Evolutionary conservation across 192 early-diverging fungal genomes (phyloP), one percentile per base, ranked within the genome.

Genomic region (Backusella tarrabulga): DNA sequence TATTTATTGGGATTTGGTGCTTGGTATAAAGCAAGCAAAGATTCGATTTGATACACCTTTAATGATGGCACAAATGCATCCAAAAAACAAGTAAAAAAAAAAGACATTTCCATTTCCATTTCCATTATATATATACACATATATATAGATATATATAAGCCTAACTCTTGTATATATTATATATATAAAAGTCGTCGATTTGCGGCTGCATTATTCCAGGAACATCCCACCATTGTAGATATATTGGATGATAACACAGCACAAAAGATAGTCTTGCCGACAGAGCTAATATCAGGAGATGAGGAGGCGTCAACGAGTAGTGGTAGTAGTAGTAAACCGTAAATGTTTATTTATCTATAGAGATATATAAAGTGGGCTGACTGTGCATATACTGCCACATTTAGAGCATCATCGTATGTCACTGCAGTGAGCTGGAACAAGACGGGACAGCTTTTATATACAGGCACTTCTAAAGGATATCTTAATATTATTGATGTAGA

Each of bases 1-100:
- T 73, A 94, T 97, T 38, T 83, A 95, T 9, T 98, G 97, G 97
- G 96, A 98, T 81, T 74, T 97, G 60, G 75, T 88, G 17, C 80
- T 85, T 38, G 91, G 87, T 6, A 69, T 83, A 6, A 80, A 88
- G 38, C 80, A 85, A 66, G 72, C 88, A 34, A 90, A 86, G 5
- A 85, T 93, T 14, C 83, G 88, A 72, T 96, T 96, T 75, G 84
- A 85, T 44, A 92, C 93, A 0, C 87, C 92, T 1, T 85, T 96
- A 9, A 77, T 91, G 19, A 87, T 85, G 71, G 94, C 94, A 0
- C 89, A 91, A 50, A 86, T 96, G 80, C 94, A 96, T 77, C 94
- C 96, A 17, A 90, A 87, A 71, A 89, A 94, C 83, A 92, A 88
- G 91, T 6, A 67, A 35, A 60, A 70, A 35, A 60, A 70, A 2